Conservation (phyloP, 257 asterid species). For the Petunia secreta region DNA sequence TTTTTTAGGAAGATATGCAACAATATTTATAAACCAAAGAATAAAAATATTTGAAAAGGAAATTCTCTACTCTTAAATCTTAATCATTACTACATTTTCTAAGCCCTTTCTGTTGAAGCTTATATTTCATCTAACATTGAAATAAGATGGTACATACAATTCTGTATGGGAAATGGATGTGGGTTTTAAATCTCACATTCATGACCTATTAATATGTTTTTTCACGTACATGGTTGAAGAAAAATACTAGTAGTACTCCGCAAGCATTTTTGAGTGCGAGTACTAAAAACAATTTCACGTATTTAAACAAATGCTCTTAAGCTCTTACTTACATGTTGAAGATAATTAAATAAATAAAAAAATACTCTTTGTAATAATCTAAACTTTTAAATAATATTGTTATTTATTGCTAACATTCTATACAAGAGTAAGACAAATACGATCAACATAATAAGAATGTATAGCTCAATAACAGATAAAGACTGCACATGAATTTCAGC, state of each 20-base stretch:
- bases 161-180: too few species aligned
- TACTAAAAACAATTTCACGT: not conserved
- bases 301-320: not conserved
- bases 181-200: too few species aligned
- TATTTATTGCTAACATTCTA: not conserved
- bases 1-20: not conserved
- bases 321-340: too few species aligned
- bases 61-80: too few species aligned
- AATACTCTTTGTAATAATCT: not conserved
- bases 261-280: too few species aligned
- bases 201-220: not conserved
- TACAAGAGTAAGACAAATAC: not conserved
- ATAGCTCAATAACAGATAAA: not conserved
- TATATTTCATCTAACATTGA: not conserved
- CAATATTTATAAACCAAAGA: not conserved
- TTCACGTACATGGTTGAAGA: not conserved
- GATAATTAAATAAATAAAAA: too few species aligned
- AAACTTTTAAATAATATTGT: not conserved
- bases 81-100: too few species aligned
- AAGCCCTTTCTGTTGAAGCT: too few species aligned
- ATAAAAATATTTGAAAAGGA: too few species aligned
- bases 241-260: not conserved
- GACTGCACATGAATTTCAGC: conserved; percentile 22
- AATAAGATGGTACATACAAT: not conserved
- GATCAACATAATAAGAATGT: not conserved